A percentile compares a stretch with the other conserved stretches of the same genome.
Conservation (phyloP, 257 asterid genomes). For the Penstemon newberryi region DNA sequence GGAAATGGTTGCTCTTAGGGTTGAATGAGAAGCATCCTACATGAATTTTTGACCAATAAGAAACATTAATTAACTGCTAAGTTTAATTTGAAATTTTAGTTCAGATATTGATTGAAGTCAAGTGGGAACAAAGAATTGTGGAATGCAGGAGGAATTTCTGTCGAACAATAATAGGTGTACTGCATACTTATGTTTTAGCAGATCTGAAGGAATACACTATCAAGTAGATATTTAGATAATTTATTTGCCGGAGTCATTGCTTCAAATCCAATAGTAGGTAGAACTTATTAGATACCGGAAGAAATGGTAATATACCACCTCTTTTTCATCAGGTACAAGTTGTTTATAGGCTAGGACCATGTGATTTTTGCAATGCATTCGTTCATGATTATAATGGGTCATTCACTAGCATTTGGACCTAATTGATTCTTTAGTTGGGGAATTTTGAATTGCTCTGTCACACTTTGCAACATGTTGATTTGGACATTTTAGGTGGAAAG, state of each 20-base stretch:
- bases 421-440: neutral
- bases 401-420: neutral
- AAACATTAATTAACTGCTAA: neutral
- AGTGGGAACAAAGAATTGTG: constrained; percentile 10
- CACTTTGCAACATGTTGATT: neutral
- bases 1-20: constrained; percentile 29
- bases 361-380: neutral
- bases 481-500: neutral
- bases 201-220: no score
- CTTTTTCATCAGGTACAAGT: neutral
- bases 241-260: neutral
- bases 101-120: neutral
- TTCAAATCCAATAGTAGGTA: neutral
- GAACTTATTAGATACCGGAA: neutral
- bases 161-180: constrained; percentile 4
- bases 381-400: neutral
- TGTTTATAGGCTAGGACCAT: neutral
- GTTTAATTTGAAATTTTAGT: neutral
- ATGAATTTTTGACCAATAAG: constrained; percentile 1
- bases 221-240: no score
- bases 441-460: neutral
- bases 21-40: constrained; percentile 17
- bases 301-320: neutral
- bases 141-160: neutral
- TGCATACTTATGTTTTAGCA: neutral